Evolutionary conservation across 305 asterid genomes (phyloP).

Genomic region (Fraxinus baroniana): DNA sequence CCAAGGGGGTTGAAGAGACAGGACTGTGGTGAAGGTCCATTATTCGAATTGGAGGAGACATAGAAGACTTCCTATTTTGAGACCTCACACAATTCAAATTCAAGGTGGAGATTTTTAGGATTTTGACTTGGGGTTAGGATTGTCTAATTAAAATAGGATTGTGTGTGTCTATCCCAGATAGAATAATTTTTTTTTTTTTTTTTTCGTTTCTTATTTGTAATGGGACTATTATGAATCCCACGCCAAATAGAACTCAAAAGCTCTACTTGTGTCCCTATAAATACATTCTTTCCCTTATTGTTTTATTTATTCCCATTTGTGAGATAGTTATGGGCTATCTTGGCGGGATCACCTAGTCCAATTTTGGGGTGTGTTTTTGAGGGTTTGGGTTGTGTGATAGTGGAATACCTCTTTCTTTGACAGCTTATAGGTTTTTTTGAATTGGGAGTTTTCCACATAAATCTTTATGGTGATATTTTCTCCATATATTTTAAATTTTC

Average conservation of each 20-base stretch:
- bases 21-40: not conserved
- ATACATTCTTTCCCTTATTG: not conserved
- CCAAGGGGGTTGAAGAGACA: not conserved
- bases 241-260: not conserved
- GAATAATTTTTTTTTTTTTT: not conserved
- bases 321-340: not conserved
- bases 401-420: not conserved
- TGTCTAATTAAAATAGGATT: not conserved
- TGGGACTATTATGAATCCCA: not conserved
- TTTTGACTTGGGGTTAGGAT: not conserved
- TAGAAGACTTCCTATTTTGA: not conserved
- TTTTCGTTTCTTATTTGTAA: not conserved
- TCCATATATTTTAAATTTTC: not conserved
- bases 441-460: not conserved
- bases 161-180: not conserved
- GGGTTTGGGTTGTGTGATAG: not conserved
- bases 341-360: not conserved
- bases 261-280: not conserved
- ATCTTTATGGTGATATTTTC: not conserved
- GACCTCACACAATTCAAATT: not conserved
- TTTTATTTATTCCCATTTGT: not conserved
- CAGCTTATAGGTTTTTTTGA: not conserved
- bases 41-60: not conserved
- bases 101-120: not conserved
- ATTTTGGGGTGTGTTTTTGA: not conserved